Conservation (phyloP, 148 eudicot species). For the Vaccinium myrtillus region DNA sequence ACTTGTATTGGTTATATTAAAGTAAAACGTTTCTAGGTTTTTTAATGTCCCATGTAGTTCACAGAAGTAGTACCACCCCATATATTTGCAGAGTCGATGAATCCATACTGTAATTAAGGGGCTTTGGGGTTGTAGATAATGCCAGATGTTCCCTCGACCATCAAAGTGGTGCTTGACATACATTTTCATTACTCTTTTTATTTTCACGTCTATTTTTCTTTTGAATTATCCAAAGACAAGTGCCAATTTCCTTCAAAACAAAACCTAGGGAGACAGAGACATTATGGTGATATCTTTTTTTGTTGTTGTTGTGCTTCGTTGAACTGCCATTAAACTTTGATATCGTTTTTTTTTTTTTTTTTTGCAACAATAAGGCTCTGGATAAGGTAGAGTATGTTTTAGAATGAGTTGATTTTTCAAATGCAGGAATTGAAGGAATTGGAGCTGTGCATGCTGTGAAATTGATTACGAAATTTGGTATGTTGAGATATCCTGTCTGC, state of each 20-base stretch:
- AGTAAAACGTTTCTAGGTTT: not conserved
- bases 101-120: not conserved
- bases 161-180: not conserved
- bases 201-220: not conserved
- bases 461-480: constrained; percentile 84
- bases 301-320: not conserved
- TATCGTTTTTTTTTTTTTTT: not conserved
- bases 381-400: not conserved
- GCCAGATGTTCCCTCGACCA: not conserved
- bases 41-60: not conserved
- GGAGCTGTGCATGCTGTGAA: constrained; percentile 82
- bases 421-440: constrained; percentile 82
- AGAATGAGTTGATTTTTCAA: constrained; percentile 18
- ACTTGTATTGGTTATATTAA: not conserved
- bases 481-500: constrained; percentile 2
- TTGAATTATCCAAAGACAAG: not conserved
- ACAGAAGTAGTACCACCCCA: not conserved
- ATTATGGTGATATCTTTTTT: not conserved
- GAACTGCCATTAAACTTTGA: not conserved
- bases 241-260: not conserved
- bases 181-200: not conserved
- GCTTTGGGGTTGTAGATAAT: not conserved
- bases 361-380: not conserved
- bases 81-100: not conserved
- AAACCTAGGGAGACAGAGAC: not conserved